Evolutionary conservation across 2,329 filamentous ascomycete genomes (phyloP).

Genomic region (Drechslerella dactyloides): DNA sequence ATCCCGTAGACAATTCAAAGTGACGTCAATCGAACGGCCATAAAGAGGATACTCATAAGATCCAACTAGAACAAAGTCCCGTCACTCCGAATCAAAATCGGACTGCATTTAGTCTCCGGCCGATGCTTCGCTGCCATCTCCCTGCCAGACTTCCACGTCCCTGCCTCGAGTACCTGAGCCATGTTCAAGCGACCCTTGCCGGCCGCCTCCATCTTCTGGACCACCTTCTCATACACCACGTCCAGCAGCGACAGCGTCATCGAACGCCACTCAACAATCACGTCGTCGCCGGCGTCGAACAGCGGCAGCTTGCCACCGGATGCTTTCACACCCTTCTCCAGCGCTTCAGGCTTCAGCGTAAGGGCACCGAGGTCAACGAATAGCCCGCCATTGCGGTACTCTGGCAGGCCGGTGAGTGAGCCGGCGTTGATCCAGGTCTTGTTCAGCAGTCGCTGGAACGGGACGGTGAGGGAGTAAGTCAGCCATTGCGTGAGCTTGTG

Average conservation of each 20-base stretch:
- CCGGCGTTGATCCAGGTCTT: slow-evolving; percentile 81
- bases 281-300: slow-evolving; percentile 75
- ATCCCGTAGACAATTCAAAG: too few species aligned
- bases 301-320: slow-evolving; percentile 75
- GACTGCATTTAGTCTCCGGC: slow-evolving; percentile 52
- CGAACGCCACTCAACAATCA: slow-evolving; percentile 80
- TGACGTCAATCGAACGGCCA: too few species aligned
- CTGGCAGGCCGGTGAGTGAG: slow-evolving; percentile 82
- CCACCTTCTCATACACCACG: slow-evolving; percentile 72
- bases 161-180: slow-evolving; percentile 90
- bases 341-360: slow-evolving; percentile 73
- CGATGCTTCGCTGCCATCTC: slow-evolving; percentile 38
- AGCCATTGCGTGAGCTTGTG: slow-evolving; percentile 97
- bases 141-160: slow-evolving; percentile 87
- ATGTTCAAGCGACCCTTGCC: slow-evolving; percentile 75
- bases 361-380: slow-evolving; percentile 84
- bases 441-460: slow-evolving; percentile 80
- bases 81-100: slow-evolving; percentile 59
- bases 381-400: slow-evolving; percentile 90
- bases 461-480: slow-evolving; percentile 89
- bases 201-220: slow-evolving; percentile 69
- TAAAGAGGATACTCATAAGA: not conserved
- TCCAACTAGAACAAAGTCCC: slow-evolving; percentile 58
- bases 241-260: slow-evolving; percentile 77
- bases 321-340: slow-evolving; percentile 72